Conservation (phyloP, 306 rosid species). For the Hippophae gyantsensis region DNA sequence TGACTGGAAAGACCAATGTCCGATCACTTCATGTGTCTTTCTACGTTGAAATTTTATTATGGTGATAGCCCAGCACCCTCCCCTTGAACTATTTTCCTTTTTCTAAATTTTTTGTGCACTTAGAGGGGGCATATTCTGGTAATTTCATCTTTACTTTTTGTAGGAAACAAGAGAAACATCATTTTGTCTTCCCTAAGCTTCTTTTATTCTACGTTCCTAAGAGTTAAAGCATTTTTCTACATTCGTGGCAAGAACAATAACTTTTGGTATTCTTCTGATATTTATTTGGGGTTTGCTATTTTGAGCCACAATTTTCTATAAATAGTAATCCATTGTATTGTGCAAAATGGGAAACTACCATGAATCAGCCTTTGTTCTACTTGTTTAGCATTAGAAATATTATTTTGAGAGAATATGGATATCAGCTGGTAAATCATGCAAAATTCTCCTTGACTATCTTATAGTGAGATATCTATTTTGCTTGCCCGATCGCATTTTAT, state of each 20-base stretch:
- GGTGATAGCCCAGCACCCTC: too few relatives aligned
- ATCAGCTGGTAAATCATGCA: not conserved
- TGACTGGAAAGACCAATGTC: too few relatives aligned
- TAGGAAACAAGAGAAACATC: too few relatives aligned
- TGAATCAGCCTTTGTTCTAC: not conserved
- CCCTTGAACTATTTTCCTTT: too few relatives aligned
- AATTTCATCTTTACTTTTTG: too few relatives aligned
- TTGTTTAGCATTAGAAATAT: conserved; percentile 1
- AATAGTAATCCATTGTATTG: not conserved
- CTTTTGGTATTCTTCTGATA: not conserved
- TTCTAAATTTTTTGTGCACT: too few relatives aligned
- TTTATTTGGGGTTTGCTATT: not conserved
- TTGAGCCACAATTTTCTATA: not conserved
- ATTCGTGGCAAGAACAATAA: not conserved
- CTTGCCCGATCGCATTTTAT: conserved; percentile 70
- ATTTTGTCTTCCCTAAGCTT: too few relatives aligned
- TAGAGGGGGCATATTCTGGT: too few relatives aligned
- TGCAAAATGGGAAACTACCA: not conserved
- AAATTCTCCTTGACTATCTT: conserved; percentile 46
- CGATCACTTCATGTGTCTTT: too few relatives aligned
- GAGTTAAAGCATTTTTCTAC: too few relatives aligned
- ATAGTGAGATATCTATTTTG: conserved; percentile 63
- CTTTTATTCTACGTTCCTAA: too few relatives aligned
- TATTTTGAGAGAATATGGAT: conserved; percentile 21
- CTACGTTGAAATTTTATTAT: too few relatives aligned